Percentiles rank a stretch among this genome's conserved stretches.
phyloP scores from a whole-genome alignment of 78 protist species.

The Monosiga brevicollis region DNA sequence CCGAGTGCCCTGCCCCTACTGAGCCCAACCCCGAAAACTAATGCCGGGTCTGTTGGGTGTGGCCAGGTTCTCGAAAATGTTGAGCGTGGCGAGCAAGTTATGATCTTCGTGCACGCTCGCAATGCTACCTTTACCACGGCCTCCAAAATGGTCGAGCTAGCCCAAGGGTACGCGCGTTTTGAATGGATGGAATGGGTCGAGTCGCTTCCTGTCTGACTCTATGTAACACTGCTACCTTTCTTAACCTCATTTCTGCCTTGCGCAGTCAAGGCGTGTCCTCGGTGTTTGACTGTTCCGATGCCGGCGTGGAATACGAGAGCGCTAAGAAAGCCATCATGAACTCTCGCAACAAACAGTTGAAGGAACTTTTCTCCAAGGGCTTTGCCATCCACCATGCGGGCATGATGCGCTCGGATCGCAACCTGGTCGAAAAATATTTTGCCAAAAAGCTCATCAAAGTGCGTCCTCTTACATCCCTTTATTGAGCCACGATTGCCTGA shows the following conservation, averaged over 20 bases:
- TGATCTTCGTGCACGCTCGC: slow-evolving; percentile 96
- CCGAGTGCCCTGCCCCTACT: not conserved
- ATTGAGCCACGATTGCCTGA: no score
- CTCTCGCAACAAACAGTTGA: slow-evolving; percentile 34
- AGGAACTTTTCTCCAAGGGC: slow-evolving; percentile 50
- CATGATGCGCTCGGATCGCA: slow-evolving; percentile 80
- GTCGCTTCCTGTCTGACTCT: no score
- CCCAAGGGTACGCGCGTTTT: not conserved
- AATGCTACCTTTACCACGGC: slow-evolving; percentile 84
- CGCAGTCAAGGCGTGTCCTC: not conserved
- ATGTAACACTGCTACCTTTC: no score
- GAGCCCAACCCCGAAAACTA: not conserved
- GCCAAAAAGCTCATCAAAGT: slow-evolving; percentile 59
- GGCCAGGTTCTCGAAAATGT: not conserved
- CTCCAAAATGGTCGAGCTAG: not conserved
- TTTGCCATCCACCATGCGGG: slow-evolving; percentile 96
- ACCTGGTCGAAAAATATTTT: slow-evolving; percentile 75
- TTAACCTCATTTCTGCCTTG: no score
- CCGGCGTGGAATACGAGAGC: not conserved
- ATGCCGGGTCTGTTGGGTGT: not conserved
- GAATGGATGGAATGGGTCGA: no score
- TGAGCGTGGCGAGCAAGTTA: slow-evolving; percentile 70
- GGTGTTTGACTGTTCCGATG: not conserved
- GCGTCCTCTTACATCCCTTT: no score
- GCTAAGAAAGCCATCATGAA: slow-evolving; percentile 5